Base-by-base conservation (phyloP, 441 rosid species). In the Euphorbia celastroides region DNA sequence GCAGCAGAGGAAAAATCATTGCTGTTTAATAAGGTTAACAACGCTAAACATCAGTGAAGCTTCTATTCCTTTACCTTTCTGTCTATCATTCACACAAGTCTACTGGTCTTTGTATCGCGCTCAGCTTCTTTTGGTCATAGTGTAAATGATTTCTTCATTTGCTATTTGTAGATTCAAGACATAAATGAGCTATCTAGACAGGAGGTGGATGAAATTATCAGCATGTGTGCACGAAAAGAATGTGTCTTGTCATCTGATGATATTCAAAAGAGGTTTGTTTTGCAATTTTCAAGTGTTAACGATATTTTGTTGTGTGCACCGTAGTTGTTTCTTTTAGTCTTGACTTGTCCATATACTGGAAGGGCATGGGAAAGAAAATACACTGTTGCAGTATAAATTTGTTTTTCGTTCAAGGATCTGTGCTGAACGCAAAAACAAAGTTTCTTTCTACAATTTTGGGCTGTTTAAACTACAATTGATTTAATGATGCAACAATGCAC, bases 151-250 rank as follows among this genome's bases (percentile, higher is more conserved):
- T 64, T 41, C 59, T 70, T 20, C 36, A 5, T 58, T 63, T 70
- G 41, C 66, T 52, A 2, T 65, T 72, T 79, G 70, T 83, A 90
- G 99, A 86, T 93, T 74, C 88, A 79, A 55, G 95, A 91, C 76
- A 83, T 93, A 81, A 93, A 89, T 74, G 97, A 93, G 75, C 84
- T 89, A 56, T 93, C 99, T 72, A 85, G 98, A 70, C 97, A 90
- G 82, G 99, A 93, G 74, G 97, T 93, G 61, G 97, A 93, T 80
- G 93, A 85, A 73, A 83, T 90, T 57, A 90, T 93, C 65, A 86
- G 76, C 69, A 79, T 86, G 82, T 90, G 85, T 76, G 82, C 75
- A 72, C 81, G 73, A 73, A 83, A 81, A 69, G 88, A 86, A 67
- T 72, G 66, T 72, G 79, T 80, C 75, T 82, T 88, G 56, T 78